These are phyloP conservation scores for Verticillium longisporum DNA, from an alignment of 2,329 filamentous ascomycete species.

Conservation along the genomic window DNA sequence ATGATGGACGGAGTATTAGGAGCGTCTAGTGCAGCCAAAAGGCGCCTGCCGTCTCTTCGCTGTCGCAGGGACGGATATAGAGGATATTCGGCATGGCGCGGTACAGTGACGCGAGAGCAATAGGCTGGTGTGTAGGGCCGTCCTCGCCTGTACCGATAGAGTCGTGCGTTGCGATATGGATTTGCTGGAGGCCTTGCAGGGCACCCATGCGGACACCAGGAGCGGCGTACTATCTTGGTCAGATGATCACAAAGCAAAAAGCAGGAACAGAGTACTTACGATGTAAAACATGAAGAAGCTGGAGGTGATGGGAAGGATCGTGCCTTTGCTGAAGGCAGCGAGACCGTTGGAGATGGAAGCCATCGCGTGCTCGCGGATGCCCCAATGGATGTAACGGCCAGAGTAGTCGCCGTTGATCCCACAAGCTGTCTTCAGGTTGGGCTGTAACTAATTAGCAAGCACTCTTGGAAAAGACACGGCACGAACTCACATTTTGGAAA, in stretches of 20 bases:
- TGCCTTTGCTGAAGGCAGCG: conserved; percentile 46
- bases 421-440: conserved; percentile 27
- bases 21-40: conserved; percentile 39
- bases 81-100: conserved; percentile 55
- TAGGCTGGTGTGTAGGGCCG: conserved; percentile 55
- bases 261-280: conserved; percentile 4
- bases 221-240: conserved; percentile 36
- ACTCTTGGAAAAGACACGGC: not conserved
- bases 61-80: conserved; percentile 52
- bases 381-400: conserved; percentile 52
- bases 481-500: conserved; percentile 33
- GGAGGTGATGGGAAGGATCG: conserved; percentile 46
- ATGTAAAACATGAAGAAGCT: conserved; percentile 53
- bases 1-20: conserved; percentile 36
- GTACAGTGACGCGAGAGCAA: conserved; percentile 48
- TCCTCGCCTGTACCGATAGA: conserved; percentile 52
- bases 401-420: conserved; percentile 46
- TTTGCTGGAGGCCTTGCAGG: conserved; percentile 43
- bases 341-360: conserved; percentile 48
- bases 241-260: not conserved
- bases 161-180: conserved; percentile 56
- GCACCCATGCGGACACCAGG: conserved; percentile 55
- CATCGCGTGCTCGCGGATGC: conserved; percentile 57
- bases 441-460: conserved; percentile 14
- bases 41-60: conserved; percentile 49